phyloP scores from a whole-genome alignment of 2,329 filamentous ascomycete genomes.

The Xylaria sp. region DNA sequence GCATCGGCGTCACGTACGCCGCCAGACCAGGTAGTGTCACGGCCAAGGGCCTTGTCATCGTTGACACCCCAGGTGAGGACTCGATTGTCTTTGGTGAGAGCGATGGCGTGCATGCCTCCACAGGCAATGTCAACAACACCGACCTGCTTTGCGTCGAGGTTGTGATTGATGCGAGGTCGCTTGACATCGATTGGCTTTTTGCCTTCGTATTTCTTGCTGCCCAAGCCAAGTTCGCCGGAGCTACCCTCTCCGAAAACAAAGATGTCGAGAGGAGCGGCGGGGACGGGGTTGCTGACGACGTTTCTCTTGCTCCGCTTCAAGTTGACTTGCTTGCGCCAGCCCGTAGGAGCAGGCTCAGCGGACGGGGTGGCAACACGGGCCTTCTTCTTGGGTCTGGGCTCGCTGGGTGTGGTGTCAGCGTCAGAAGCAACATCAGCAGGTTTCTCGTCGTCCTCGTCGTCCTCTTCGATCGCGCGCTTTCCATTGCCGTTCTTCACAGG shows the following conservation, averaged over 20 bases:
- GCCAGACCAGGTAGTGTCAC: slow-evolving; percentile 74
- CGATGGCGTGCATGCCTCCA: slow-evolving; percentile 77
- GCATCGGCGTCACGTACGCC: slow-evolving; percentile 68
- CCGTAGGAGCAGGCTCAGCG: slow-evolving; percentile 28
- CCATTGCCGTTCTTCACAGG: slow-evolving; percentile 33
- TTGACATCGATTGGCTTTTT: slow-evolving; percentile 70
- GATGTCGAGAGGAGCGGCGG: slow-evolving; percentile 44
- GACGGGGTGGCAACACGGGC: slow-evolving; percentile 20
- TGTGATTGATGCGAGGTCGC: slow-evolving; percentile 73
- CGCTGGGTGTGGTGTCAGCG: neutral
- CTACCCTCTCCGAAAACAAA: slow-evolving; percentile 70
- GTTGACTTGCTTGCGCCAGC: slow-evolving; percentile 33
- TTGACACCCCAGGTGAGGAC: slow-evolving; percentile 86
- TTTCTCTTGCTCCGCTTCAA: slow-evolving; percentile 31
- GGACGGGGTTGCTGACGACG: slow-evolving; percentile 43
- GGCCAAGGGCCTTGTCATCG: slow-evolving; percentile 77
- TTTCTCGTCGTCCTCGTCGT: slow-evolving; percentile 35
- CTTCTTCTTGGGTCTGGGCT: slow-evolving; percentile 28
- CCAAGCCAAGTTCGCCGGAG: slow-evolving; percentile 74
- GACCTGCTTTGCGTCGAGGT: slow-evolving; percentile 64
- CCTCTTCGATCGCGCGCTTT: slow-evolving; percentile 29
- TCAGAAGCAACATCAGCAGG: neutral
- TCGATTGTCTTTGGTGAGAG: slow-evolving; percentile 75
- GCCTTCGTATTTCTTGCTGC: slow-evolving; percentile 64
- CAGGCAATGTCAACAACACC: slow-evolving; percentile 73